Conservation (phyloP, 768 basidiomycete species). For the Mrakia gelida region DNA sequence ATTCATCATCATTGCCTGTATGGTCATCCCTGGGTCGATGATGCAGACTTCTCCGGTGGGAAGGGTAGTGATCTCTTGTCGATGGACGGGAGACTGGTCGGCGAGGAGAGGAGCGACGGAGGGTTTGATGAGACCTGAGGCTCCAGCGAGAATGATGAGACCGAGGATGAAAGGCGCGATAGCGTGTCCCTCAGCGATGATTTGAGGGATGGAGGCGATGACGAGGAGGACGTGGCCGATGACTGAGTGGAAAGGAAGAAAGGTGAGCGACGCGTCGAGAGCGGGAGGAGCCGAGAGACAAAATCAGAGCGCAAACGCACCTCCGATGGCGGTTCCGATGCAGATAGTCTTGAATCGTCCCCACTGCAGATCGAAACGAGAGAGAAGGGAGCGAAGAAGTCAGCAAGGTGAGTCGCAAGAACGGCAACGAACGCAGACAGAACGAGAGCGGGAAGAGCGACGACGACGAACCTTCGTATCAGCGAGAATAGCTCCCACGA, state of each 20-base stretch:
- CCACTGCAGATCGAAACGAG: slow-evolving; percentile 24
- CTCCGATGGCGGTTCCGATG: slow-evolving; percentile 22
- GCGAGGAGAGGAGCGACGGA: slow-evolving; percentile 42
- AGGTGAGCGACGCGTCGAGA: slow-evolving; percentile 32
- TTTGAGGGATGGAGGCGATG: slow-evolving; percentile 10
- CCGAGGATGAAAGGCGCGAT: slow-evolving; percentile 24
- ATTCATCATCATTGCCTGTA: background rate
- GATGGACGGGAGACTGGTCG: slow-evolving; percentile 43
- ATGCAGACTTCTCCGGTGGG: slow-evolving; percentile 22
- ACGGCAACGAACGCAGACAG: no score
- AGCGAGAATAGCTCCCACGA: slow-evolving; percentile 41
- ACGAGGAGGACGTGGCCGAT: slow-evolving; percentile 11
- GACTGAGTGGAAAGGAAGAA: background rate
- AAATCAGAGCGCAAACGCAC: no score
- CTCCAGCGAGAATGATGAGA: slow-evolving; percentile 21
- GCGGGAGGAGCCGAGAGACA: no score
- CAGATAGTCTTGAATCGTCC: slow-evolving; percentile 33
- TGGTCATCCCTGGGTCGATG: slow-evolving; percentile 8
- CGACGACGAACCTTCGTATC: slow-evolving; percentile 37
- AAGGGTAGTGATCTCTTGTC: background rate
- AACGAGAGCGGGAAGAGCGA: no score
- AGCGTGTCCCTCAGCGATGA: slow-evolving; percentile 18
- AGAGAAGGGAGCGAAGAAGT: no score
- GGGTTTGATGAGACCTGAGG: slow-evolving; percentile 41
- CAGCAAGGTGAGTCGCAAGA: no score